Base-by-base conservation (phyloP, 2,329 filamentous ascomycete genomes). In the Pyricularia grisea region DNA sequence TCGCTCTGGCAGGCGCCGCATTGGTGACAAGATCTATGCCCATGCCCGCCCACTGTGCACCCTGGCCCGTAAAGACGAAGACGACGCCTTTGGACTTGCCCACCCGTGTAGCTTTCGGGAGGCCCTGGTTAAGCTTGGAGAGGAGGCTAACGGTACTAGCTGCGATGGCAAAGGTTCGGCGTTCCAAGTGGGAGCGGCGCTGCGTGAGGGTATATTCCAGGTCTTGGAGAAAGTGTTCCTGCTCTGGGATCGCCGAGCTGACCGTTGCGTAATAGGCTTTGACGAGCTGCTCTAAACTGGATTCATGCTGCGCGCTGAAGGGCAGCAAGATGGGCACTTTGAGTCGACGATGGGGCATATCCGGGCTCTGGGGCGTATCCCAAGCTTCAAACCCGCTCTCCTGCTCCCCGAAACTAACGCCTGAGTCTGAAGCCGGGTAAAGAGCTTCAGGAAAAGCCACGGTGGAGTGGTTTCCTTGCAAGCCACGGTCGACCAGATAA, bases 11-110 rank as follows among this genome's bases (percentile, higher is more conserved):
- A 68, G 33, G 55, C 27, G 28, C 20, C 7, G 74, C 69, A 31
- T 69, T 17, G 78, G 60, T 1, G 9, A 10, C 31, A 33, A 78
- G 71, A 23, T 77, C 74, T 9, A 69, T 71, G 1, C 73, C 76
- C 78, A 80, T 78, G 3, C 68, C 66, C 0, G 73, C 25, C 68
- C 73, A 78, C 63, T 78, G 76, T 0, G 77, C 74, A 0, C 76
- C 77, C 67, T 78, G 77, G 12, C 77, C 77, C 1, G 74, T 76
- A 69, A 77, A 76, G 42, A 74, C 71, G 58, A 73, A 75, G 12
- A 70, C 72, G 30, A 73, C 17, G 7, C 50, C 50, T 17, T 55
- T 14, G 4, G 10, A n/a, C 50, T 55, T 55, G 14, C 50, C 10
- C 17, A 14, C 50, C 14, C 50, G 50, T 17, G 50, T 55, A 23